phyloP scores from a whole-genome alignment of 768 basidiomycete species.

The Porphyrellus cyaneotinctus region DNA sequence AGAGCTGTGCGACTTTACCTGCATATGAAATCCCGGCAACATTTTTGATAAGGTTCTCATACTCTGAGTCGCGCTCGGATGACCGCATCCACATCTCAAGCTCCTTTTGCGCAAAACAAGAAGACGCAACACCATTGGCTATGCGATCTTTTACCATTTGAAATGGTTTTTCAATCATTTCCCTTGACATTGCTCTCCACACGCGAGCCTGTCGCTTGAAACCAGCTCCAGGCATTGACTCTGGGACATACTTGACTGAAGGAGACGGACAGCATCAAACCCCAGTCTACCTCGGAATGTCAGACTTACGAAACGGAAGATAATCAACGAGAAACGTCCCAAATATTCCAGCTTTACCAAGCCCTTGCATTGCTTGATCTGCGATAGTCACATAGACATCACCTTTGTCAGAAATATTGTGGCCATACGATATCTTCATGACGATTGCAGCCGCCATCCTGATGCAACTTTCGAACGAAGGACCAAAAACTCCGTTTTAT shows the following conservation, averaged over 20 bases:
- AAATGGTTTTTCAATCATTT: conserved; percentile 34
- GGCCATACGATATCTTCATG: conserved; percentile 41
- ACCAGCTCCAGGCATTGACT: conserved; percentile 44
- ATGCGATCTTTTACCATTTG: conserved; percentile 45
- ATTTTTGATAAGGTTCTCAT: conserved; percentile 48
- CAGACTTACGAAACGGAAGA: conserved; percentile 28
- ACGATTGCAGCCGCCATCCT: conserved; percentile 38
- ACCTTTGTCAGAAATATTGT: conserved; percentile 33
- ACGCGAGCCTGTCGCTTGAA: conserved; percentile 45
- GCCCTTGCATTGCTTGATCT: conserved; percentile 35
- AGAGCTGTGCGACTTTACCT: conserved; percentile 27
- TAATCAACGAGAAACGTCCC: conserved; percentile 43
- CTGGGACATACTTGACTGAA: conserved; percentile 45
- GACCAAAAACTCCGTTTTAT: not conserved
- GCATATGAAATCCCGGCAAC: conserved; percentile 49
- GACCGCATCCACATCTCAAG: conserved; percentile 31
- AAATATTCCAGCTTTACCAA: conserved; percentile 38
- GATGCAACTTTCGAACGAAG: not conserved
- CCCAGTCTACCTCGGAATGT: not conserved
- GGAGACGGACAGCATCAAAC: not conserved
- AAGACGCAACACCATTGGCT: conserved; percentile 30
- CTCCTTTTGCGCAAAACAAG: conserved; percentile 46
- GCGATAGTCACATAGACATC: conserved; percentile 41
- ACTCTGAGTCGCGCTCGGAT: conserved; percentile 23
- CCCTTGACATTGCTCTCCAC: conserved; percentile 35